Evolutionary conservation across 2,329 filamentous ascomycete species (phyloP).

Genomic region (Capronia coronata): DNA sequence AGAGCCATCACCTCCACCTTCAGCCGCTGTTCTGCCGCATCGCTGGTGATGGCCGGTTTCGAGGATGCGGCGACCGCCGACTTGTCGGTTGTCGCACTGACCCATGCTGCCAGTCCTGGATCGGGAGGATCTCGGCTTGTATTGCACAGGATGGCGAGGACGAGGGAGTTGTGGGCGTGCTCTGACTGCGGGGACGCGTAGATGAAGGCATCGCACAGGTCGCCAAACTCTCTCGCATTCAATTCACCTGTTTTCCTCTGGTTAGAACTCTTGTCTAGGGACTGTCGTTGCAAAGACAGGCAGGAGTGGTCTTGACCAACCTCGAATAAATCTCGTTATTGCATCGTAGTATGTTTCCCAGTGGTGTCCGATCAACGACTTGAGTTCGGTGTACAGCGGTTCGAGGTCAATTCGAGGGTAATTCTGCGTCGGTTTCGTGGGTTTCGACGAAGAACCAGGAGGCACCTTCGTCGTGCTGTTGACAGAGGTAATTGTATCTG

Average conservation of each 20-base stretch:
- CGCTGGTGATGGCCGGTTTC: slow-evolving; percentile 47
- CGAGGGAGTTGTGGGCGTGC: slow-evolving; percentile 57
- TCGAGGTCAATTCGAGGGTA: slow-evolving; percentile 58
- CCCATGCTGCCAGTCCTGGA: slow-evolving; percentile 58
- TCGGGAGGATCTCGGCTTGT: slow-evolving; percentile 54
- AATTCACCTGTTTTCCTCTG: slow-evolving; percentile 44
- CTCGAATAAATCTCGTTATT: slow-evolving; percentile 52
- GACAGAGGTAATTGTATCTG: slow-evolving; percentile 26
- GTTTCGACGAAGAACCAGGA: slow-evolving; percentile 36
- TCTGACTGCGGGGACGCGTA: slow-evolving; percentile 47
- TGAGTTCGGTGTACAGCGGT: slow-evolving; percentile 56
- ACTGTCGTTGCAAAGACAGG: neutral
- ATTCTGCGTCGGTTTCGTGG: slow-evolving; percentile 46
- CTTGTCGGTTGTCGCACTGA: slow-evolving; percentile 52
- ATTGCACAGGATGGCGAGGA: slow-evolving; percentile 55
- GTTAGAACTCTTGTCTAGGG: slow-evolving; percentile 4
- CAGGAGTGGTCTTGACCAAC: slow-evolving; percentile 33
- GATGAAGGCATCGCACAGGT: slow-evolving; percentile 51
- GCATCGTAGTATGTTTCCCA: slow-evolving; percentile 57
- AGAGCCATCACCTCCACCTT: slow-evolving; percentile 60
- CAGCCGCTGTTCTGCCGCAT: slow-evolving; percentile 56
- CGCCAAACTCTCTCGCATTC: slow-evolving; percentile 56
- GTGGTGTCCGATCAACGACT: slow-evolving; percentile 52
- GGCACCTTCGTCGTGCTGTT: slow-evolving; percentile 14
- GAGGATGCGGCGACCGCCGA: slow-evolving; percentile 38